Base-by-base conservation (phyloP, 768 basidiomycete species). In the Neoboletus subvelutipes region DNA sequence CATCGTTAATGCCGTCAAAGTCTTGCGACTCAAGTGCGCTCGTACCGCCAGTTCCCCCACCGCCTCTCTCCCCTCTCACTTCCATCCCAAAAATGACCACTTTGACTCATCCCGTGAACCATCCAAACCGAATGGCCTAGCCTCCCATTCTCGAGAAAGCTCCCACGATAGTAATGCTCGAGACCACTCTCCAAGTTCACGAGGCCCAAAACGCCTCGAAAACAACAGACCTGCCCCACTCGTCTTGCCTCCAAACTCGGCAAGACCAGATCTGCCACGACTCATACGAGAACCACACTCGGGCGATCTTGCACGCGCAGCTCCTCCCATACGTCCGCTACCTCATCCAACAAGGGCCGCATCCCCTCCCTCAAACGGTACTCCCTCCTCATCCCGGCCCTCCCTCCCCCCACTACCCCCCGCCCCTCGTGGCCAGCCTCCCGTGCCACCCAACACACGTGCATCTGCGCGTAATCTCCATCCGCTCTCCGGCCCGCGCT, bases 1-100 rank as follows among this genome's bases (percentile, higher is more conserved):
- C 67, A 89, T 99, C 49, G 67, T 93, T 20, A 88, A 84, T 55
- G 96, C 87, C 1, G 89, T 99, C 57, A 94, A 94, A 68, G 69
- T 76, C 6, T 78, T 98, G 17, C 78, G 95, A 34, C 80, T 83
- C 61, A 80, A 79, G 59, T 85, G 84, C 47, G 69, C 75, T 3
- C 66, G 57, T 56, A 54, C 36, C 37, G 42, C 45, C 40, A 50
- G 9, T 18, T 47, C 31, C 6, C 45, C 10, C 2, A 11, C 28
- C 39, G 26, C 5, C 26, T 26, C 29, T 2, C 29, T 10, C 33
- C 36, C 11, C 41, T 13, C 41, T 12, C 41, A 22, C 15, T 6
- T 20, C 10, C n/a, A 20, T 31, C 8, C 22, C 4, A 22, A 34
- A 17, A 48, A 36, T 4, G 47, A 28, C 12, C 5, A 31, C 15